Base-by-base conservation (phyloP, 2,329 filamentous ascomycete species). In the Trichoderma sp. region DNA sequence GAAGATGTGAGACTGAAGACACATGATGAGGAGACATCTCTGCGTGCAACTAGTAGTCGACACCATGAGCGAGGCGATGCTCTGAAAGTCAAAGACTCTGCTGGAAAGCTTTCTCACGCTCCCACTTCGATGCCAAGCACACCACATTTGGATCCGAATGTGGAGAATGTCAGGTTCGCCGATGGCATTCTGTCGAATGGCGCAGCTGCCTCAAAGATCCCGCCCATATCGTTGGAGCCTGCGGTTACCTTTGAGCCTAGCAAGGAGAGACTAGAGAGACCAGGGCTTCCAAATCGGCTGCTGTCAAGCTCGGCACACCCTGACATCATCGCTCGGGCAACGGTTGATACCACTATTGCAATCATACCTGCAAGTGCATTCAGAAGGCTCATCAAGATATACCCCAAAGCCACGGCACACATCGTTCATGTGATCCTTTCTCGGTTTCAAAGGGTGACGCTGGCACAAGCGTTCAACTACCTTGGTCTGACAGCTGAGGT, bases 361-460 rank as follows among this genome's bases (percentile, higher is more conserved):
- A 97, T 99, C 74, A 99, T 99, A 71, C 97, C 97, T 1, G 96
- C 96, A 1, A 97, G 94, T 79, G 97, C 96, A 4, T 99, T 99
- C 77, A 90, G 94, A 68, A 91, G 97, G 9, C 85, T 99, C 67
- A 99, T 97, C 65, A 90, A 93, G 78, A 91, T 98, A 28, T 99
- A 98, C 76, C 96, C 96, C 11, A 97, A 97, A 83, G 95, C 97
- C 11, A 98, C 96, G 2, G 92, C 96, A 2, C 97, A 99, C 78
- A 98, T 99, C 74, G 94, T 99, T 6, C 96, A 99, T 79, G 95
- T 99, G 59, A 99, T 99, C 73, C 83, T 99, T 36, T 98, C 97
- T 3, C 89, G 97, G 63, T 91, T 99, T 66, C 95, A 99, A 79
- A 87, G 97, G 75, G 97, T 99, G 3, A 99, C 96, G 0, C 89